Conservation (phyloP, 441 rosid genomes). For the Arabidopsis hybrid region DNA sequence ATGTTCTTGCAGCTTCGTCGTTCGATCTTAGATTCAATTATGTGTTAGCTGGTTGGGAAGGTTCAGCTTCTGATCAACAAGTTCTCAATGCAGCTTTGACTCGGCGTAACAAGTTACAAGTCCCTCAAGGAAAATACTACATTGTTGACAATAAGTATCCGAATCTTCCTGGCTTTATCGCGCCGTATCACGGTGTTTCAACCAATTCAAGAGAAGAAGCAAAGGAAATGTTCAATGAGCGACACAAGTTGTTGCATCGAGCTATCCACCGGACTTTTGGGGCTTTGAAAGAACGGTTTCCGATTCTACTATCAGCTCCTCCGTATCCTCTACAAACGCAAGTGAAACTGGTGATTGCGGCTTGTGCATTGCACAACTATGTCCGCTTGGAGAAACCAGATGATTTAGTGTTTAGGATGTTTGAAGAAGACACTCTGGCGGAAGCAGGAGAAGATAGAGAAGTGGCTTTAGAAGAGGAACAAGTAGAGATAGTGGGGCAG, state of each 20-base stretch:
- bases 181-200: conserved; percentile 65
- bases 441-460: conserved; percentile 52
- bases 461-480: conserved; percentile 15
- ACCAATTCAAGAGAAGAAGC: conserved; percentile 54
- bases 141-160: conserved; percentile 69
- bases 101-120: conserved; percentile 68
- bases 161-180: conserved; percentile 79
- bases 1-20: conserved; percentile 80
- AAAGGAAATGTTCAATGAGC: conserved; percentile 76
- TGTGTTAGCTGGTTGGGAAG: conserved; percentile 98
- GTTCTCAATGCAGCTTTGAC: conserved; percentile 82
- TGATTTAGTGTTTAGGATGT: conserved; percentile 69
- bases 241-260: conserved; percentile 63
- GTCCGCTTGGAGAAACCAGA: conserved; percentile 82
- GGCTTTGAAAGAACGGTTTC: conserved; percentile 83
- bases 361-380: conserved; percentile 87
- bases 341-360: conserved; percentile 89
- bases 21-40: conserved; percentile 85
- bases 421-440: conserved; percentile 48
- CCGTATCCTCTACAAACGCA: conserved; percentile 92
- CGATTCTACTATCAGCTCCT: conserved; percentile 81
- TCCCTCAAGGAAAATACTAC: conserved; percentile 89
- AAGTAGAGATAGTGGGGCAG: conserved; percentile 14
- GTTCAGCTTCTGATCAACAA: conserved; percentile 84
- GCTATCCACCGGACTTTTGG: conserved; percentile 62